A percentile compares a stretch with the other conserved stretches of the same genome.
phyloP scores from a whole-genome alignment of 495 filamentous ascomycete genomes.

The Podospora anserina region DNA sequence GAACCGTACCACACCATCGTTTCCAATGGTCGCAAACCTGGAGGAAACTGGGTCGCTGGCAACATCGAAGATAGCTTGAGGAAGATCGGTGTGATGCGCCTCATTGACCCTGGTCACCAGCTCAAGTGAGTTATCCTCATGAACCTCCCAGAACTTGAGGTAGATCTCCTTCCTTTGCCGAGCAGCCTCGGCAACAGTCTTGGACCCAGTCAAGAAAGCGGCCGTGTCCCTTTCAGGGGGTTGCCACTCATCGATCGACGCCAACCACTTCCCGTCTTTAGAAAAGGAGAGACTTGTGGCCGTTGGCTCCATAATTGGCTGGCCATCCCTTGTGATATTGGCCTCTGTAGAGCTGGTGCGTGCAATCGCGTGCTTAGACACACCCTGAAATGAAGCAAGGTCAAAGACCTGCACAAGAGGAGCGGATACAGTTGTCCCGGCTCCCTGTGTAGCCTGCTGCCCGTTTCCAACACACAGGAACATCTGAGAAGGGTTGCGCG shows the following conservation, averaged over 20 bases:
- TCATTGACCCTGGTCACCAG: slow-evolving; percentile 76
- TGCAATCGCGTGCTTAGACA: slow-evolving; percentile 81
- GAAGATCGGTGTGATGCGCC: slow-evolving; percentile 60
- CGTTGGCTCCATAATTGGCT: slow-evolving; percentile 67
- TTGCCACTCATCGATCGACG: slow-evolving; percentile 85
- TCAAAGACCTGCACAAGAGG: slow-evolving; percentile 75
- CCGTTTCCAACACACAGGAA: slow-evolving; percentile 48
- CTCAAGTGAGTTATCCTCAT: slow-evolving; percentile 61
- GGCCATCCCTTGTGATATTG: slow-evolving; percentile 66
- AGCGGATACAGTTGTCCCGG: slow-evolving; percentile 37
- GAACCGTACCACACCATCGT: slow-evolving; percentile 69
- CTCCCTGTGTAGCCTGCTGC: slow-evolving; percentile 39
- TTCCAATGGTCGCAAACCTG: slow-evolving; percentile 79
- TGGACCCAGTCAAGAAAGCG: slow-evolving; percentile 41
- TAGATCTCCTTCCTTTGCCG: slow-evolving; percentile 66
- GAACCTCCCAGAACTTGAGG: slow-evolving; percentile 89
- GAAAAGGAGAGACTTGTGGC: slow-evolving; percentile 69
- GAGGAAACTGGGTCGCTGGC: slow-evolving; percentile 59
- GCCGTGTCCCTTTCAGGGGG: slow-evolving; percentile 64
- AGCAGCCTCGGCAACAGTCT: slow-evolving; percentile 33
- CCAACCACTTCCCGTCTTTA: slow-evolving; percentile 82
- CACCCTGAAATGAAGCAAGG: slow-evolving; percentile 63
- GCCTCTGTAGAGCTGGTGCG: slow-evolving; percentile 81
- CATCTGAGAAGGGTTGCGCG: slow-evolving; percentile 40
- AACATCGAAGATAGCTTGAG: slow-evolving; percentile 65